phyloP scores from a whole-genome alignment of 1,284 basidiomycete genomes.

The Ganoderma meredithae region DNA sequence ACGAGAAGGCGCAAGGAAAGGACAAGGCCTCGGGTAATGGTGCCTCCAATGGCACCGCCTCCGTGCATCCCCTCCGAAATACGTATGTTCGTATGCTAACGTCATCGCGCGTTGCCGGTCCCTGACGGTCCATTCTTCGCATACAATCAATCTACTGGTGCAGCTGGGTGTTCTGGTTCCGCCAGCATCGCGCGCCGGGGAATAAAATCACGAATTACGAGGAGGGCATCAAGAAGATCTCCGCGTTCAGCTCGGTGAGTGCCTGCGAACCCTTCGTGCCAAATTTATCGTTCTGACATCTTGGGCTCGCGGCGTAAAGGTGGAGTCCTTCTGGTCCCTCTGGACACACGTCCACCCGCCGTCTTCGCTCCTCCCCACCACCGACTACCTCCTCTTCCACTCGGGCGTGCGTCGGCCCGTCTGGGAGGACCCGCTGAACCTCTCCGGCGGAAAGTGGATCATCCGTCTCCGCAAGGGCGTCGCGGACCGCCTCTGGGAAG shows the following conservation, averaged over 20 bases:
- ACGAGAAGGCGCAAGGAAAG: constrained; percentile 53
- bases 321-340: constrained; percentile 86
- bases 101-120: constrained; percentile 30
- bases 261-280: neutral
- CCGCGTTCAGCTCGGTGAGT: constrained; percentile 78
- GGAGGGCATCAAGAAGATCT: constrained; percentile 86
- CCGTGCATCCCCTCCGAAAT: constrained; percentile 78
- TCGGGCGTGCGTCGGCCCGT: constrained; percentile 82
- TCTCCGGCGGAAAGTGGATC: constrained; percentile 92
- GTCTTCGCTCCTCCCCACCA: constrained; percentile 76
- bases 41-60: constrained; percentile 44
- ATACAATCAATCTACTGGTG: neutral
- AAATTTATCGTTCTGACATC: constrained; percentile 9
- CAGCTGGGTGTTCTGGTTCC: constrained; percentile 89
- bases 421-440: constrained; percentile 91
- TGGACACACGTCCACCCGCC: constrained; percentile 83
- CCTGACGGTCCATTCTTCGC: constrained; percentile 30
- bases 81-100: constrained; percentile 78
- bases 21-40: constrained; percentile 50
- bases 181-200: constrained; percentile 81
- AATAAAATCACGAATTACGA: constrained; percentile 85
- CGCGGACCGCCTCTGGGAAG: constrained; percentile 85
- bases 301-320: constrained; percentile 46
- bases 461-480: constrained; percentile 85
- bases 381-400: constrained; percentile 88